Evolutionary conservation across 352 stramenopile genomes (phyloP), one percentile per base, ranked within the genome.

Genomic region (Plasmopara viticola): DNA sequence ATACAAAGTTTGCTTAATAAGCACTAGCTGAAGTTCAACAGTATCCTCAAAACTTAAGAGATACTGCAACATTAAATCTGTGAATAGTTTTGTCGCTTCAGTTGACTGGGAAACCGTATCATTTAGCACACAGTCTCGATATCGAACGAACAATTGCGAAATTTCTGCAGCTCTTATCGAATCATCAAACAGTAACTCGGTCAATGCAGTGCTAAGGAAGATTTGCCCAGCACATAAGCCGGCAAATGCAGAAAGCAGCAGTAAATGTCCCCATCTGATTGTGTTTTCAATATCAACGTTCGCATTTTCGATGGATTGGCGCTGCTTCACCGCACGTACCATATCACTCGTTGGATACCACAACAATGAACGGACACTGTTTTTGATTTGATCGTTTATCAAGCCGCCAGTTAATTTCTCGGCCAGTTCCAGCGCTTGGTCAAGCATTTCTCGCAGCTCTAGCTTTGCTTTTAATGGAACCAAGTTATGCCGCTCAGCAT

Each of bases 1-100:
- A 58, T 79, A 71, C 28, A 83, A 44, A 8, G 70, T 74, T 44
- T 86, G 72, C 38, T 86, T 70, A 10, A 84, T 5, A 12, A 87
- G 51, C 4, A 67, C 67, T 0, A 86, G 42, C 48, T 87, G 68
- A 28, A 87, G 46, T 29, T 67, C 48, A 13, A 61, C 40, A 1
- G 73, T 48, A 25, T 59, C 52, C 29, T 54, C 49, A 44, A 74
- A 56, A 31, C 48, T 51, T 25, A 56, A 0, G 28, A 76, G 45
- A 55, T 64, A 48, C 9, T 52, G 56, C 39, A 87, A 51, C 30
- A 84, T 42, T 13, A 72, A 50, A 48, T 87, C 74, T 4, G 68
- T 47, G 12, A 84, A 73, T 25, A 82, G 7, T 18, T 52, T 35
- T 34, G 9, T 43, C 12, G 35, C 20, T 45, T 66, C 48, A 9